Base-by-base conservation (phyloP, 768 basidiomycete genomes). In the Xerocomus potaroensis region DNA sequence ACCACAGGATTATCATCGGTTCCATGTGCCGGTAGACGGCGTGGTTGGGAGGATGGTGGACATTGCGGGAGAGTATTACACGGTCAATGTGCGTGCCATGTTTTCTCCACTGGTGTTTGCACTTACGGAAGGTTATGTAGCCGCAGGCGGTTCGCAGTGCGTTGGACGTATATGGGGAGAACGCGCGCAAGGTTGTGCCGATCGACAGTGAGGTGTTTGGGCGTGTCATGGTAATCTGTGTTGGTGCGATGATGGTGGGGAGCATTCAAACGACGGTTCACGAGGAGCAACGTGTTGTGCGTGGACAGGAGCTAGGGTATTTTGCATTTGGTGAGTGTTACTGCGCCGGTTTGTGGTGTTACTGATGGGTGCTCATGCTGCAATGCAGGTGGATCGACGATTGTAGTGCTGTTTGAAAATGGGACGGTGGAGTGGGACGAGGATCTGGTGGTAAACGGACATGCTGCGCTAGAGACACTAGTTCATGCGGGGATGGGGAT, bases 241-340 rank as follows among this genome's bases (percentile, higher is more conserved):
- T 94, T 8, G 92, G 92, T 19, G 91, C 91, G 7, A 94, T 94
- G 91, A 91, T 92, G 89, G 94, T 89, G 11, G 92, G 89, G 9
- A 90, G 84, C 49, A 98, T 97, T 62, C 66, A 81, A 57, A 88
- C 85, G 5, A 92, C 91, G 0, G 86, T 92, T n/a, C 57, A 83
- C 38, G 90, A 94, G 57, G 93, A 93, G 1, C 78, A 95, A 18
- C 55, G 71, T 0, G 83, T 98, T 50, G 76, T 76, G 58, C 80
- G 90, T 11, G 93, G 93, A 2, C 79, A 98, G 51, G 95, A 97
- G 60, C 80, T 95, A 59, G 90, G 92, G 1, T 95, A 90, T 62
- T 97, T 97, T 59, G 93, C 92, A 0, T 98, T 97, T 57, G 95
- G 94, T 89, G 43, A 4, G 81, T 70, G 6, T 41, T 23, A 11